Evolutionary conservation across 345 rosid species (phyloP).

Genomic region (Hibiscus mutabilis): DNA sequence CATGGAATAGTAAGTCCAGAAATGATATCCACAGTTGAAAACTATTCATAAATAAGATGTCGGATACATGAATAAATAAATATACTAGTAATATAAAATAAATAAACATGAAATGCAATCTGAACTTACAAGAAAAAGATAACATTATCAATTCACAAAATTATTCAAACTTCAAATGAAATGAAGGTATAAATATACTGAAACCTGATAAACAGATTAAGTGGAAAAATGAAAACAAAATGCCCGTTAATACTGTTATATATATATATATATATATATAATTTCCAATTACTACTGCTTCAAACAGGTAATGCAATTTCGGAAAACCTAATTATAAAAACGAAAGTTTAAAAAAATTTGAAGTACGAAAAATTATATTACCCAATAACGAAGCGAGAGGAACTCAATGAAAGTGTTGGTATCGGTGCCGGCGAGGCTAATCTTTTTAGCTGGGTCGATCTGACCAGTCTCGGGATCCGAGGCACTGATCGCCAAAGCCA

Average conservation of each 20-base stretch:
- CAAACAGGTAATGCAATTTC: not conserved
- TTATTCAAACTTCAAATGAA: not conserved
- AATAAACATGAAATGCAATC: not conserved
- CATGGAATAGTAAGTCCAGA: no score
- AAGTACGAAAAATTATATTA: slow-evolving; percentile 17
- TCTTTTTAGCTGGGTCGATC: slow-evolving; percentile 92
- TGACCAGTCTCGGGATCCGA: slow-evolving; percentile 90
- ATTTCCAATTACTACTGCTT: not conserved
- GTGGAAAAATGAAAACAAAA: not conserved
- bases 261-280: not conserved
- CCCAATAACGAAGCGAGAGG: slow-evolving; percentile 87
- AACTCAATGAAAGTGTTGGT: slow-evolving; percentile 51
- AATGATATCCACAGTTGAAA: no score
- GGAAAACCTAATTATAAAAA: slow-evolving; percentile 13
- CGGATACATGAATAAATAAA: not conserved
- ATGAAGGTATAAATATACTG: not conserved
- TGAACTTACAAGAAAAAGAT: not conserved
- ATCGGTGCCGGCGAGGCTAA: slow-evolving; percentile 63
- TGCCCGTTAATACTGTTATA: not conserved
- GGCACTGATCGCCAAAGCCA: slow-evolving; percentile 93
- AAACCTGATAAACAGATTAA: not conserved
- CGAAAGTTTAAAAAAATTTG: not conserved
- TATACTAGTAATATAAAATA: not conserved
- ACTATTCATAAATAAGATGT: not conserved
- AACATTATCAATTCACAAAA: not conserved